Conservation (phyloP, 306 rosid species). For the Echinosophora koreensis region DNA sequence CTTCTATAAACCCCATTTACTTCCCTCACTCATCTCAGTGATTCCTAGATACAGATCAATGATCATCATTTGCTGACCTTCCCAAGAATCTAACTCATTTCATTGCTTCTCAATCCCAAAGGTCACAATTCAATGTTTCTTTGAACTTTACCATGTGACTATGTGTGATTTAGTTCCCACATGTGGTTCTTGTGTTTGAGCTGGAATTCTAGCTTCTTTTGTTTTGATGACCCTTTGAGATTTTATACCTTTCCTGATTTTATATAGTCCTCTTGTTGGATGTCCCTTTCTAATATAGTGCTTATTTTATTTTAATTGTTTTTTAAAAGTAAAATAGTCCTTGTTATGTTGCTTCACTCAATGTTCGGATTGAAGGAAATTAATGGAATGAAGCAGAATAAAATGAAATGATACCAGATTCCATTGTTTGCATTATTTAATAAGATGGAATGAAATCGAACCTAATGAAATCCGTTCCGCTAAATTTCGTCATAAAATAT, state of each 20-base stretch:
- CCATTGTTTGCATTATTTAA: background rate
- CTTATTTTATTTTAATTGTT: background rate
- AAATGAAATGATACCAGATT: too few species aligned
- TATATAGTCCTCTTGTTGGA: background rate
- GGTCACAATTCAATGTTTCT: constrained; percentile 43
- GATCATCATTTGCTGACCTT: background rate
- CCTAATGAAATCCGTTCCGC: too few species aligned
- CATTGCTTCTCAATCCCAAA: constrained; percentile 36
- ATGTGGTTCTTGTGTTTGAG: constrained; percentile 34
- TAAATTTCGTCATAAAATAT: too few species aligned
- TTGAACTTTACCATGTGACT: background rate
- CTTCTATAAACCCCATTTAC: constrained; percentile 35
- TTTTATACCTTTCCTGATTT: constrained; percentile 11
- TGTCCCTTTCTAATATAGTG: background rate
- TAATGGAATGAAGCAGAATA: too few species aligned
- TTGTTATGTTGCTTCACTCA: constrained; percentile 19
- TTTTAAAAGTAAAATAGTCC: background rate
- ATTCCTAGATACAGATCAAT: constrained; percentile 6
- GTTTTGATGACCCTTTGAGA: constrained; percentile 39
- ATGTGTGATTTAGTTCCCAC: constrained; percentile 32
- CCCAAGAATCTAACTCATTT: background rate
- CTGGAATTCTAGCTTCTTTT: constrained; percentile 39
- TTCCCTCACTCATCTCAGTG: constrained; percentile 42
- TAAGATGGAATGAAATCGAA: too few species aligned
- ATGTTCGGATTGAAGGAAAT: background rate